These are phyloP conservation scores for Aspergillus sergii DNA, from an alignment of 2,329 filamentous ascomycete species.

Conservation along the genomic window DNA sequence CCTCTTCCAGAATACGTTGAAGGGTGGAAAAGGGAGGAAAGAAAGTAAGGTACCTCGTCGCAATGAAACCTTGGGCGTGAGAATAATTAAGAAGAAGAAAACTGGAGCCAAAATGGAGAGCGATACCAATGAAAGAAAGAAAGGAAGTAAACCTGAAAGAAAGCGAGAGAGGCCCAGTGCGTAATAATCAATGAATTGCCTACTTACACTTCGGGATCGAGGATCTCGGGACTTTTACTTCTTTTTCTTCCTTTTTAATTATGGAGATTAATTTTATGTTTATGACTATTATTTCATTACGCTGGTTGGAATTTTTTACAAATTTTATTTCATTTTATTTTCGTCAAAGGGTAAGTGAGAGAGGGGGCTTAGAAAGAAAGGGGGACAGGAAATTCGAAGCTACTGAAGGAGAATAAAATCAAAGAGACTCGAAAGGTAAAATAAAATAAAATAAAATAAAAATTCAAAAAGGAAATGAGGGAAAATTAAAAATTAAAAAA, in stretches of 20 bases:
- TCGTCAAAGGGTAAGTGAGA: neutral
- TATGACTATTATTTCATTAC: neutral
- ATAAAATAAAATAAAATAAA: constrained; percentile 2
- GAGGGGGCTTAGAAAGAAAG: constrained; percentile 10
- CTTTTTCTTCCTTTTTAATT: constrained; percentile 9
- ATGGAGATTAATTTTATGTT: constrained; percentile 2
- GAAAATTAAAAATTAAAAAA: neutral
- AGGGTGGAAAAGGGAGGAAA: constrained; percentile 6
- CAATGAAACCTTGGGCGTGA: constrained; percentile 19
- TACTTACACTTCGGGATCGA: constrained; percentile 19
- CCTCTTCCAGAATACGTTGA: neutral
- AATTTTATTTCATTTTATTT: constrained; percentile 4
- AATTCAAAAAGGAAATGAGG: neutral
- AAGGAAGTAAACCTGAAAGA: constrained; percentile 21
- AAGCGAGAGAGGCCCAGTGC: neutral
- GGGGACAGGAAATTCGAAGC: neutral
- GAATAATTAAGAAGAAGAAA: constrained; percentile 19
- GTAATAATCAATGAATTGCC: constrained; percentile 2
- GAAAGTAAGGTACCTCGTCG: constrained; percentile 5
- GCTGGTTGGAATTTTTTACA: constrained; percentile 8
- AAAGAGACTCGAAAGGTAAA: constrained; percentile 6
- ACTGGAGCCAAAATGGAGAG: constrained; percentile 25
- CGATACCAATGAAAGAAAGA: constrained; percentile 9
- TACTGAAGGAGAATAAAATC: constrained; percentile 4
- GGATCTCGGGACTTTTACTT: constrained; percentile 21